A percentile compares a stretch with the other conserved stretches of the same genome.
phyloP scores from a whole-genome alignment of 805 yeast genomes.

The Candida coquimbonensis region DNA sequence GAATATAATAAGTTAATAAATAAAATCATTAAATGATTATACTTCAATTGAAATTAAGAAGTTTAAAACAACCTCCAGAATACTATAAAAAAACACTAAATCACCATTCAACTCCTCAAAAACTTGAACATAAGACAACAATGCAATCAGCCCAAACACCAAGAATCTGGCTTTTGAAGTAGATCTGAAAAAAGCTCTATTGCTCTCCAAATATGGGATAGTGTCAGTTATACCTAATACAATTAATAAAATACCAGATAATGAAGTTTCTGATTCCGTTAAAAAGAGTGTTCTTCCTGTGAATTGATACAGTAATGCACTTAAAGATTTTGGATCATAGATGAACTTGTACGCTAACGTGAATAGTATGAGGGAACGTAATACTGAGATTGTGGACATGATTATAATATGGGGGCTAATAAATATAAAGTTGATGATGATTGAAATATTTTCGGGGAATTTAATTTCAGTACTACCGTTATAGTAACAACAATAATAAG shows the following conservation, averaged over 20 bases:
- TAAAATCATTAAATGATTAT: background rate
- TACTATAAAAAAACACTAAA: slow-evolving; percentile 5
- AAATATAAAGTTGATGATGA: no score
- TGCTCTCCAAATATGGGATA: slow-evolving; percentile 4
- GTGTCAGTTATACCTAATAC: slow-evolving; percentile 3
- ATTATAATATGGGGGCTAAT: background rate
- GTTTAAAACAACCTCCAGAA: slow-evolving; percentile 5
- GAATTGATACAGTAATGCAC: background rate
- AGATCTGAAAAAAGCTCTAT: slow-evolving; percentile 3
- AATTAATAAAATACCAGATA: slow-evolving; percentile 4
- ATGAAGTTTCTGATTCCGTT: slow-evolving; percentile 8
- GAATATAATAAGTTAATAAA: no score
- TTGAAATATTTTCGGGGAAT: background rate
- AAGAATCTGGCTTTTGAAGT: slow-evolving; percentile 6
- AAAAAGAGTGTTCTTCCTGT: slow-evolving; percentile 5
- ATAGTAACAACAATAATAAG: background rate
- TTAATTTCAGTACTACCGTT: background rate
- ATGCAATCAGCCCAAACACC: slow-evolving; percentile 2
- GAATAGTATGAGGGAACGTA: slow-evolving; percentile 1
- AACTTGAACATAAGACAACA: slow-evolving; percentile 4
- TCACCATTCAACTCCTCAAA: slow-evolving; percentile 6
- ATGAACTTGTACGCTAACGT: slow-evolving; percentile 3
- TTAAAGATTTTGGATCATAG: background rate
- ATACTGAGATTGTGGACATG: background rate
- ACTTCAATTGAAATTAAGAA: slow-evolving; percentile 1